Base-by-base conservation (phyloP, 2,329 filamentous ascomycete species). In the Albophoma yamanashiensis region DNA sequence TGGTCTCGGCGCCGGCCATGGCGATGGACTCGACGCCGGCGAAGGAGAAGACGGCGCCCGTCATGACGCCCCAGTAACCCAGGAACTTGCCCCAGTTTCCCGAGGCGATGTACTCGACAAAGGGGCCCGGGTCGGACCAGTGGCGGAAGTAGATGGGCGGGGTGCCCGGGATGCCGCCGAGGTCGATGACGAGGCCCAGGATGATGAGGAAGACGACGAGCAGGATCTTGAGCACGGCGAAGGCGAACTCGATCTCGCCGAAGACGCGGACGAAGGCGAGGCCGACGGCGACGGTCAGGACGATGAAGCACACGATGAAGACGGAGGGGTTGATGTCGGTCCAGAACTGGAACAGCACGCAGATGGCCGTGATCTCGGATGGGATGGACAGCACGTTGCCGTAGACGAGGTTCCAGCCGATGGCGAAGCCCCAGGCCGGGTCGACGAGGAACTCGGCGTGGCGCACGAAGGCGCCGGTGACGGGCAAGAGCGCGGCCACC, bases 111-210 rank as follows among this genome's bases (percentile, higher is more conserved):
- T 87, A 83, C 65, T 87, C 82, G 40, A 86, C 84, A 65, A 89
- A 87, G 0, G 86, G 84, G 1, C 86, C 87, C 0, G 88, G 88
- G 39, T 85, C 72, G 58, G 76, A 81, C 89, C 88, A 92, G 71
- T 89, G 89, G 45, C 78, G 73, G 70, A 90, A 90, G 2, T 88
- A 88, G 58, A 85, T 78, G 5, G 81, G 75, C 25, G 81, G 77
- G 0, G 79, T 79, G 4, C 82, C 82, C 0, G 84, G 80, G 2
- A 84, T 78, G 55, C 84, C 85, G 38, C 85, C 85, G 1, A 87
- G 77, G 66, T 85, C 81, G 65, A 88, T 83, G 60, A 87, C 76
- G 38, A 88, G 72, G 17, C 82, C 82, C 64, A 86, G 80, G 58
- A 87, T 77, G 65, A 85, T 83, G 61, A 89, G 75, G 58, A 82